Evolutionary conservation across 2,329 filamentous ascomycete species (phyloP).

Genomic region (Metarhizium robertsii): DNA sequence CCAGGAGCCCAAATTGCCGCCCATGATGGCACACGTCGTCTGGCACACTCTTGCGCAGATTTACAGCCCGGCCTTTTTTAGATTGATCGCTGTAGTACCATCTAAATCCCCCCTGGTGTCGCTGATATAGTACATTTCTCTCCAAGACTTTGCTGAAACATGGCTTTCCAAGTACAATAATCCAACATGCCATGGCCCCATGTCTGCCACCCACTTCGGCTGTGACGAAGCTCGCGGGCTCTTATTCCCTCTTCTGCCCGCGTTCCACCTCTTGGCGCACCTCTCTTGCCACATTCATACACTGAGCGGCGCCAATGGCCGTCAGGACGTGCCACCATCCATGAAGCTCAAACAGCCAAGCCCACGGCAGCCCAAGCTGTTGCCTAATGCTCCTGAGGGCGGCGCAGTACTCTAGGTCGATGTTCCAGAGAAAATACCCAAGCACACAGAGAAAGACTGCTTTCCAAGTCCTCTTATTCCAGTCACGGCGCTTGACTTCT

Average conservation of each 20-base stretch:
- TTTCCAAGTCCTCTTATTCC: not conserved
- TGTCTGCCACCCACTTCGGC: no score
- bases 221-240: not conserved
- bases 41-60: no score
- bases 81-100: no score
- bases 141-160: no score
- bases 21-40: no score
- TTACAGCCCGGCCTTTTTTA: no score
- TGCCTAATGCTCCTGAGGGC: conserved; percentile 35
- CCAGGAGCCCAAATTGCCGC: no score
- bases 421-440: conserved; percentile 11
- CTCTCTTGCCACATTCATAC: conserved; percentile 24
- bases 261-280: conserved; percentile 13
- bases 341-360: conserved; percentile 48
- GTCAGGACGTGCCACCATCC: conserved; percentile 58
- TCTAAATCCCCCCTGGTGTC: no score
- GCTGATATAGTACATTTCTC: no score
- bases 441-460: not conserved
- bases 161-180: no score
- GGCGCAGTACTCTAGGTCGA: conserved; percentile 26
- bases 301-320: conserved; percentile 39
- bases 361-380: conserved; percentile 42
- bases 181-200: no score
- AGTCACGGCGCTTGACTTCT: conserved; percentile 6
- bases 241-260: conserved; percentile 7